Conservation (phyloP, 805 yeast species). For the Debaryomyces tyrocola region DNA sequence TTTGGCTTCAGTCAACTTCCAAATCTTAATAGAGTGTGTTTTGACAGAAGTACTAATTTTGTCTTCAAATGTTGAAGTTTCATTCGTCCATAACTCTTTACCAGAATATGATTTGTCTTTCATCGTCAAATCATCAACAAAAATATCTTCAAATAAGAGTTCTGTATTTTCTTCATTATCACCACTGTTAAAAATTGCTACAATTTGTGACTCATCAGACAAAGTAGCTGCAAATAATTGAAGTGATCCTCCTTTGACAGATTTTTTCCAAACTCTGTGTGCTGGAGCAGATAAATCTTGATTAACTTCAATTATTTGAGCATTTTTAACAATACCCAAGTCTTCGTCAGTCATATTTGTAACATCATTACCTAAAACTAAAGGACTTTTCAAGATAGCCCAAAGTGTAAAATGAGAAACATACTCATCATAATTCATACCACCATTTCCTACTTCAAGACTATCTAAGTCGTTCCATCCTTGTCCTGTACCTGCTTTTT, state of each 20-base stretch:
- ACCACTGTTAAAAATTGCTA: slow-evolving; percentile 8
- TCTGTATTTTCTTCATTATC: neutral
- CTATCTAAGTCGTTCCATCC: slow-evolving; percentile 29
- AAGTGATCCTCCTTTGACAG: slow-evolving; percentile 4
- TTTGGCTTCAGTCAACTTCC: slow-evolving; percentile 2
- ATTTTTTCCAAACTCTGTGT: slow-evolving; percentile 6
- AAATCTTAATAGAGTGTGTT: slow-evolving; percentile 3
- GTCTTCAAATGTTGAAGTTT: slow-evolving; percentile 2
- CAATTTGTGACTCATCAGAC: slow-evolving; percentile 1
- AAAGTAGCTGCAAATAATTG: slow-evolving; percentile 4
- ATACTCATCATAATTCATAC: slow-evolving; percentile 25
- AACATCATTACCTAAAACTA: slow-evolving; percentile 26
- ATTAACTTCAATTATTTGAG: slow-evolving; percentile 17
- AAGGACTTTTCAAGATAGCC: slow-evolving; percentile 28
- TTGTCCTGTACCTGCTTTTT: slow-evolving; percentile 19
- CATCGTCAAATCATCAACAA: neutral
- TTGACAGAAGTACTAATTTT: slow-evolving; percentile 1
- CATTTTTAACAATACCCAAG: slow-evolving; percentile 14
- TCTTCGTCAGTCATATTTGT: slow-evolving; percentile 16
- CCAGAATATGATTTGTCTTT: no score
- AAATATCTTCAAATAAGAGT: slow-evolving; percentile 6
- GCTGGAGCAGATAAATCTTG: slow-evolving; percentile 17
- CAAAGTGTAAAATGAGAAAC: slow-evolving; percentile 27
- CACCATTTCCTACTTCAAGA: slow-evolving; percentile 29
- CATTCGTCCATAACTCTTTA: slow-evolving; percentile 8